Percentiles rank a stretch among this genome's conserved stretches.
Evolutionary conservation across 106 monocot species (phyloP).

Genomic region (Platanthera zijinensis): DNA sequence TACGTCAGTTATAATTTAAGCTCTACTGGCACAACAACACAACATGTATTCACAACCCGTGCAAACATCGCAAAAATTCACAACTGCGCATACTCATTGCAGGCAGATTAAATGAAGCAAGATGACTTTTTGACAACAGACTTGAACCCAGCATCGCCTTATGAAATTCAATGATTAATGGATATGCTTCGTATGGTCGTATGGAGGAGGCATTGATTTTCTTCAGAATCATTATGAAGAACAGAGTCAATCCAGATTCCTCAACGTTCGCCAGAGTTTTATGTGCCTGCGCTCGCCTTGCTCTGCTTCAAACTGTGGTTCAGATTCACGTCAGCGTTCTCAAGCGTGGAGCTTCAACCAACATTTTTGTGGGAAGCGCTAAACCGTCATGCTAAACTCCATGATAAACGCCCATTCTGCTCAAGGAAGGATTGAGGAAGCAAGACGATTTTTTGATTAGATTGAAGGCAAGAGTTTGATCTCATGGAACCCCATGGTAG

Average conservation of each 20-base stretch:
- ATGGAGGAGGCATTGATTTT: conserved; percentile 30
- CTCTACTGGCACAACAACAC: too few species aligned
- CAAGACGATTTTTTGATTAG: conserved; percentile 34
- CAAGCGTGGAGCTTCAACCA: conserved; percentile 28
- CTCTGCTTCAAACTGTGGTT: conserved; percentile 14
- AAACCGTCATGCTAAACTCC: conserved; percentile 59
- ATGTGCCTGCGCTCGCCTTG: conserved; percentile 21
- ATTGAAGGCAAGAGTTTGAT: conserved; percentile 48
- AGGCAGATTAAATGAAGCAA: conserved; percentile 41
- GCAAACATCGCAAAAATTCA: too few species aligned
- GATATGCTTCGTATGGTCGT: conserved; percentile 20
- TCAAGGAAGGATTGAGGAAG: conserved; percentile 43
- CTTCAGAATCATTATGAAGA: conserved; percentile 29
- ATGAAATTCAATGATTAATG: conserved; percentile 65
- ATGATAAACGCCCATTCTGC: conserved; percentile 60
- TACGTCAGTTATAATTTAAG: too few species aligned
- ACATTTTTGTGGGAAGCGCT: conserved; percentile 43
- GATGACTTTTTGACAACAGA: conserved; percentile 31
- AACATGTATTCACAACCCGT: too few species aligned
- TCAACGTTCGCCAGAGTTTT: conserved; percentile 45
- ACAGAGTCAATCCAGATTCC: conserved; percentile 24
- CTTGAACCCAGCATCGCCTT: conserved; percentile 24
- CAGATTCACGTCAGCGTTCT: conserved; percentile 38
- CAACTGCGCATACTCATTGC: too few species aligned
- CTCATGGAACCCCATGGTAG: conserved; percentile 88